phyloP scores from a whole-genome alignment of 2,329 filamentous ascomycete species.

The Fusarium solani-melongenae region DNA sequence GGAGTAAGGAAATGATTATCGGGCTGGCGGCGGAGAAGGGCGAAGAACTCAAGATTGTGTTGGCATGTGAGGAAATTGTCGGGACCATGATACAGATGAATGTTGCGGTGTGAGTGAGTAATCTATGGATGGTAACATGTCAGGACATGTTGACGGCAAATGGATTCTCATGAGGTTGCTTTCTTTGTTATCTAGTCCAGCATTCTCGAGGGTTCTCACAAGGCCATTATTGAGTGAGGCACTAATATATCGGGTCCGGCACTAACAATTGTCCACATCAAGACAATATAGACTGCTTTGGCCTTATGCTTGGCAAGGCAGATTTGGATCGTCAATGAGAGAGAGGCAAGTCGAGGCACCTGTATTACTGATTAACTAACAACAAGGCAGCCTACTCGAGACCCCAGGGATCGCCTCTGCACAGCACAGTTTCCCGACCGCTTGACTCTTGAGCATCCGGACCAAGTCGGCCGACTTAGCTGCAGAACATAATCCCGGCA shows the following conservation, averaged over 20 bases:
- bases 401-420: not conserved
- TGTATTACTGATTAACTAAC: not conserved
- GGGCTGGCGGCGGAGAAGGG: conserved; percentile 62
- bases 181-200: not conserved
- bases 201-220: not conserved
- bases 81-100: conserved; percentile 59
- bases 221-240: not conserved
- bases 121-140: not conserved
- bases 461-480: conserved; percentile 8
- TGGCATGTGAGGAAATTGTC: conserved; percentile 88
- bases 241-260: not conserved
- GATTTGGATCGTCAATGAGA: not conserved
- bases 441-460: conserved; percentile 9
- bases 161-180: not conserved
- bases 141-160: not conserved
- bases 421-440: conserved; percentile 9
- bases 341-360: not conserved
- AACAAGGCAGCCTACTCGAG: not conserved
- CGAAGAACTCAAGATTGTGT: conserved; percentile 71
- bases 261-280: not conserved
- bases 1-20: conserved; percentile 67
- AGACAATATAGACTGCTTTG: not conserved
- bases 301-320: conserved; percentile 12
- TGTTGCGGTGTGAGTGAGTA: conserved; percentile 26
- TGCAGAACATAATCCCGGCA: conserved; percentile 5